Evolutionary conservation across 2,329 filamentous ascomycete species (phyloP), one percentile per base, ranked within the genome.

Genomic region (Calonectria leucothoes): DNA sequence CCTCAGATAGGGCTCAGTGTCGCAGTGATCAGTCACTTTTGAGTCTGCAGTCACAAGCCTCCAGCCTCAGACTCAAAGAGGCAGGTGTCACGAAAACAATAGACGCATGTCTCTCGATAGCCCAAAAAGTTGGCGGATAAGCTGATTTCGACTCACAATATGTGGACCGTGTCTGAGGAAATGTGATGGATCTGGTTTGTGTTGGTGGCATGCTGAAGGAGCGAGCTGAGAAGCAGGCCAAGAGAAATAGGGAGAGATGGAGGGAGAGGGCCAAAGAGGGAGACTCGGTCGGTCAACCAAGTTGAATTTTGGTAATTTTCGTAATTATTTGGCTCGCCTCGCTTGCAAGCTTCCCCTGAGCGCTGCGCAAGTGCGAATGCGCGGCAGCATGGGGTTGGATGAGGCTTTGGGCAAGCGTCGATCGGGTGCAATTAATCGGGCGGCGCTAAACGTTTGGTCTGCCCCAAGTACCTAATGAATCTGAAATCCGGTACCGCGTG

Each of bases 351-450:
- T 45, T 45, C 42, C 42, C 42, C 42, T 23, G 42, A 45, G 42
- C 42, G 20, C 20, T 45, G 42, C 55, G 20, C 35, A 37, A 20
- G 33, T 25, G 55, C 55, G 25, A 25, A 25, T 23, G 33, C 23
- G 23, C 55, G 33, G 39, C 55, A 35, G 27, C 55, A 61, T 39
- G 55, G 55, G 33, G 55, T 48, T 25, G 59, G 25, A 48, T 29
- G 39, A 64, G 59, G 59, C 59, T 64, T 64, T 15, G 37, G 37
- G 42, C 59, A 64, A 64, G 59, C 59, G 59, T 45, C 59, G 59
- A 64, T 64, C 59, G 42, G 35, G 59, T 31, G 37, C 39, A 64
- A 64, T 48, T 33, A 48, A 64, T 48, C 27, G 33, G 35, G 23
- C 10, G 55, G 14, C 55, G 55, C 55, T 61, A 61, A 39, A 27